Evolutionary conservation across 768 basidiomycete species (phyloP), one percentile per base, ranked within the genome.

Genomic region (Favolaschia claudopus): DNA sequence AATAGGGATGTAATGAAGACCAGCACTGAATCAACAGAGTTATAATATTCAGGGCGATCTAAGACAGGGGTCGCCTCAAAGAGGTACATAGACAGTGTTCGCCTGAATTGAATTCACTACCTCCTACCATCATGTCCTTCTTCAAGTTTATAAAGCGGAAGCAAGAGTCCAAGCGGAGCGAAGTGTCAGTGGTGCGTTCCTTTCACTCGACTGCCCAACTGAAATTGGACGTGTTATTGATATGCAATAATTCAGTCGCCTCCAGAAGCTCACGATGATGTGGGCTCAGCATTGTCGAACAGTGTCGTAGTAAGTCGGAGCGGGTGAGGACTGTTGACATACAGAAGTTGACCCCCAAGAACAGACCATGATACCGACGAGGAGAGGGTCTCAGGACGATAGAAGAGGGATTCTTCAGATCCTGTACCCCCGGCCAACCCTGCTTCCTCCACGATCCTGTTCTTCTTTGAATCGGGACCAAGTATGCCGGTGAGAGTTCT

Each of bases 81-180:
- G n/a, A n/a, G n/a, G n/a, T n/a, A n/a, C n/a, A n/a, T n/a, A n/a
- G n/a, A n/a, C n/a, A n/a, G n/a, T n/a, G n/a, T n/a, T n/a, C n/a
- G n/a, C n/a, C n/a, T n/a, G n/a, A n/a, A n/a, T n/a, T n/a, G n/a
- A n/a, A n/a, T n/a, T n/a, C n/a, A n/a, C n/a, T n/a, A n/a, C n/a
- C n/a, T n/a, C n/a, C n/a, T n/a, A n/a, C n/a, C n/a, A n/a, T n/a
- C n/a, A n/a, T n/a, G n/a, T n/a, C n/a, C n/a, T 38, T 56, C 24
- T 56, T 56, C 45, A 19, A 47, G 45, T 47, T 33, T 13, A 31
- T 56, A 22, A 56, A 56, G 55, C 45, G 38, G 22, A 56, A 32
- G 28, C 55, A 55, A 29, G 36, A 39, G 5, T 37, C 10, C 20
- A 43, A 43, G 31, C 17, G 8, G 22, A 43, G 20, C 28, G 15